Base-by-base conservation (phyloP, 2,329 filamentous ascomycete genomes). In the Penicillium sp. region DNA sequence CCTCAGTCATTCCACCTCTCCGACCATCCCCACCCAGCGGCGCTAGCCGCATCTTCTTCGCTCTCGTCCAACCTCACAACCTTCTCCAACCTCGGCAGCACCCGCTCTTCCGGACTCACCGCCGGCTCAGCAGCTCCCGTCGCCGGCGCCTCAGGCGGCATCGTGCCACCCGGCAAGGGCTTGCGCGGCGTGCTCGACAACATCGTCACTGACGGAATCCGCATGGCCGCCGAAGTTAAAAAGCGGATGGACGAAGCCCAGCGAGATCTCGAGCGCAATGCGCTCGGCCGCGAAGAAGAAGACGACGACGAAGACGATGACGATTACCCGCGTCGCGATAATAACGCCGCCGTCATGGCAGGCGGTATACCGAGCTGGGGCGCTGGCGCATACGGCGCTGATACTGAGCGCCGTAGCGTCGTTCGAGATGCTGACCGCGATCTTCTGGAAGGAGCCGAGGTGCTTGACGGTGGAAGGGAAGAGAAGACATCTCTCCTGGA, bases 191-290 rank as follows among this genome's bases (percentile, higher is more conserved):
- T 99, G 55, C 79, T 99, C 36, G 94, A 99, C 76, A 96, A 96
- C 65, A 97, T 99, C 65, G 94, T 97, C 60, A 96, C 89, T 1
- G 94, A 99, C 69, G 94, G 94, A 39, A 97, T 97, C 86, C 87
- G 93, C 32, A 93, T 97, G 55, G 94, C 94, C 0, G 90, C 88
- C 0, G 94, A 99, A 72, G 93, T 99, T 47, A 83, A 89, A 61
- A 85, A 92, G 65, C 83, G 92, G 41, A 96, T 97, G 88, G 93
- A 99, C 59, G 94, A 99, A 70, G 93, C 93, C 3, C 92, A 97
- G 73, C 87, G 86, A 63, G 93, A 97, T 69, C 77, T 97, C 61
- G 93, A 97, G 74, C 88, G 87, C 73, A 92, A 91, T 56, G 88
- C 87, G 0, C 74, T 86, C 76, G 82, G 41, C 79, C 87, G 65